These are phyloP conservation scores for Candida namnaoensis DNA, from an alignment of 805 yeast species.

Conservation along the genomic window DNA sequence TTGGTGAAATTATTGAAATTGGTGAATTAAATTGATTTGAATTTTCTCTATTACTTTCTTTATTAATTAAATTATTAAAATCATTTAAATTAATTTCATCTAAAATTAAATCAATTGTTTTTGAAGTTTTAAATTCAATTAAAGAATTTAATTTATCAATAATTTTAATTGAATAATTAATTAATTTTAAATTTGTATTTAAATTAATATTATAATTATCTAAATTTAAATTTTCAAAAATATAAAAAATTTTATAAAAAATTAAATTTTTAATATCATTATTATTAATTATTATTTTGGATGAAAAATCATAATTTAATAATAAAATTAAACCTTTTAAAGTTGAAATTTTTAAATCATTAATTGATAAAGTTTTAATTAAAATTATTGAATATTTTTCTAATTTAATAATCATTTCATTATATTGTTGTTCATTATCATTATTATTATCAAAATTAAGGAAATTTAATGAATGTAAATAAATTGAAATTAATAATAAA, in stretches of 20 bases:
- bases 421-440: conserved; percentile 7
- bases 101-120: conserved; percentile 18
- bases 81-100: conserved; percentile 11
- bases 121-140: conserved; percentile 17
- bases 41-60: not conserved
- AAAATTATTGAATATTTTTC: conserved; percentile 12
- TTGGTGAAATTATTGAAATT: not conserved
- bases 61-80: conserved; percentile 10
- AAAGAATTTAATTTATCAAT: conserved; percentile 19
- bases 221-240: too few relatives aligned
- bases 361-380: not conserved
- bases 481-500: conserved; percentile 16
- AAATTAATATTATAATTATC: not conserved
- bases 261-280: conserved; percentile 2
- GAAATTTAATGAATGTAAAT: conserved; percentile 17
- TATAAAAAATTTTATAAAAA: conserved; percentile 2
- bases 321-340: conserved; percentile 31
- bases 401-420: conserved; percentile 10
- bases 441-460: not conserved
- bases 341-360: conserved; percentile 19
- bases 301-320: conserved; percentile 12
- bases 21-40: not conserved
- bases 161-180: conserved; percentile 17
- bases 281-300: not conserved
- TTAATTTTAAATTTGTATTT: conserved; percentile 9